phyloP scores from a whole-genome alignment of 2,329 filamentous ascomycete genomes.

The Colletotrichum simmondsii region DNA sequence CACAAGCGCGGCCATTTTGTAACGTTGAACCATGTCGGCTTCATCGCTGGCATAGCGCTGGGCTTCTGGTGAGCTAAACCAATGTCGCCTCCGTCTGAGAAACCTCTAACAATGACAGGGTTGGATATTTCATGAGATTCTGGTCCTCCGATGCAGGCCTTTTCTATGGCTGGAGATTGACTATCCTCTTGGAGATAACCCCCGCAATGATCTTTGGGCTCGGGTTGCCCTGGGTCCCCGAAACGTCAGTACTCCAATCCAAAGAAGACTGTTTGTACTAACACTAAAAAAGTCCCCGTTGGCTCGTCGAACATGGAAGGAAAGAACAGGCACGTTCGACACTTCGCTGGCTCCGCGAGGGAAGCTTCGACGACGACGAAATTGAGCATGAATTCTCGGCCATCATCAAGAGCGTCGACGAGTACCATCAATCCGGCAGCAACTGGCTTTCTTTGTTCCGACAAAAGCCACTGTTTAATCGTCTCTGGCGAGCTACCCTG shows the following conservation, averaged over 20 bases:
- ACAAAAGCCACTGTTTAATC: conserved; percentile 57
- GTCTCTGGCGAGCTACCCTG: conserved; percentile 66
- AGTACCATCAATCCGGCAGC: conserved; percentile 47
- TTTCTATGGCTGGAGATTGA: conserved; percentile 63
- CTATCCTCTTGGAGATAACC: conserved; percentile 62
- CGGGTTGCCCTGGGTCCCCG: conserved; percentile 63
- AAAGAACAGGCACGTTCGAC: conserved; percentile 53
- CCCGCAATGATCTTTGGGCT: conserved; percentile 60
- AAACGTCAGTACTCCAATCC: conserved; percentile 55
- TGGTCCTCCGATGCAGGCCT: conserved; percentile 58
- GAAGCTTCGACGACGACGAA: conserved; percentile 47
- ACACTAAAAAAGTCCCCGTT: conserved; percentile 58
- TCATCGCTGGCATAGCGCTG: conserved; percentile 62
- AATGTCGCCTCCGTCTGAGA: not conserved
- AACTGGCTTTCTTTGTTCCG: conserved; percentile 61
- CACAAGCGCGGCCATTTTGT: conserved; percentile 65
- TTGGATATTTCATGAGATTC: conserved; percentile 65
- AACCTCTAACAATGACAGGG: conserved; percentile 49
- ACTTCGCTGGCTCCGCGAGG: conserved; percentile 61
- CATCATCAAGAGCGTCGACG: conserved; percentile 57
- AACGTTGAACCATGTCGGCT: conserved; percentile 69
- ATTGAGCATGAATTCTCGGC: conserved; percentile 55
- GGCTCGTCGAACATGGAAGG: conserved; percentile 64
- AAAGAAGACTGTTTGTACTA: not conserved
- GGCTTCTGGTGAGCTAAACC: conserved; percentile 61